Evolutionary conservation across 805 yeast genomes (phyloP).

Genomic region (Nakazawaea siamensis): DNA sequence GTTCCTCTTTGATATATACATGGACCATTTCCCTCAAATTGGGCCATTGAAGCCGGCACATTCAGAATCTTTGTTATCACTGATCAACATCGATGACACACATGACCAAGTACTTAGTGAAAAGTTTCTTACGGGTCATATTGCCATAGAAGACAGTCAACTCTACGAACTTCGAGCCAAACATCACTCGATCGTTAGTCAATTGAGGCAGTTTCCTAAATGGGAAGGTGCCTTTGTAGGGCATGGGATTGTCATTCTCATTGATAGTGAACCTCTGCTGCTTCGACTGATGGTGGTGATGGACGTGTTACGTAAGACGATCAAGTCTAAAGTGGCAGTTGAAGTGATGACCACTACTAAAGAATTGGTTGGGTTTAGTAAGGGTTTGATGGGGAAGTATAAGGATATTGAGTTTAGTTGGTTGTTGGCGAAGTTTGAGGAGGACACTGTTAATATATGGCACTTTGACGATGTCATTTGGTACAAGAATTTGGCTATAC

Average conservation of each 20-base stretch:
- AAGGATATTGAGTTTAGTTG: too few relatives aligned
- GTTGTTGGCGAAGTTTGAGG: too few relatives aligned
- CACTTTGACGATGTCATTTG: conserved; percentile 53
- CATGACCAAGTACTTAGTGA: conserved; percentile 2
- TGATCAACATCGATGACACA: conserved; percentile 5
- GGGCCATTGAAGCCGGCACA: not conserved
- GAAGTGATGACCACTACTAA: conserved; percentile 77
- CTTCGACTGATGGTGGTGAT: conserved; percentile 32
- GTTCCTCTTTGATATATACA: conserved; percentile 3
- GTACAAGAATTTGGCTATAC: conserved; percentile 30
- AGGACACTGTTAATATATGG: too few relatives aligned
- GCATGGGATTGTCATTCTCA: conserved; percentile 46
- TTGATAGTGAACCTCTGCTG: conserved; percentile 35
- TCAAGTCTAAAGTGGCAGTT: conserved; percentile 55
- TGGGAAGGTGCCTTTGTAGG: too few relatives aligned
- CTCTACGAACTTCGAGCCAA: not conserved
- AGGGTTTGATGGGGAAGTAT: too few relatives aligned
- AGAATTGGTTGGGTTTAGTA: too few relatives aligned
- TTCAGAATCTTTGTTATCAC: not conserved
- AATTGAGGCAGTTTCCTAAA: conserved; percentile 5
- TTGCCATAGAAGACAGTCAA: conserved; percentile 1
- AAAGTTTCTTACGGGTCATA: conserved; percentile 1
- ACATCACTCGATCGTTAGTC: not conserved
- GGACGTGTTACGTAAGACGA: conserved; percentile 34
- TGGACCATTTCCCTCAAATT: conserved; percentile 8